Evolutionary conservation across 1,284 basidiomycete genomes (phyloP), one percentile per base, ranked within the genome.

Genomic region (Apiotrichum akiyoshidainum): DNA sequence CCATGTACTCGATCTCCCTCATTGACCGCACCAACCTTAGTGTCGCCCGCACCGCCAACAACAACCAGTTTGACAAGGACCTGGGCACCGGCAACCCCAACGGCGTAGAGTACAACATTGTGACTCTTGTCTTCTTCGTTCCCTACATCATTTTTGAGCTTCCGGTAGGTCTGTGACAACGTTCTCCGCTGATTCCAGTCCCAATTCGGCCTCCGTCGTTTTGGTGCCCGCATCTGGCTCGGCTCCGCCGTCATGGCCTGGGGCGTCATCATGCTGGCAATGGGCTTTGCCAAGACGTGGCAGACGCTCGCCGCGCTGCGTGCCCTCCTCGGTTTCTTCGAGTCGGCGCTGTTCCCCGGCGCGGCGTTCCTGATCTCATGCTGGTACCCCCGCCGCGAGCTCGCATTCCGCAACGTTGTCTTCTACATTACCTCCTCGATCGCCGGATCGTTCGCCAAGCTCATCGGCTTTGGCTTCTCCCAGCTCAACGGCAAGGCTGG

Each of bases 401-500:
- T 74, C 65, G 72, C 71, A 12, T 46, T 71, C 10, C 66, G 70
- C 14, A 63, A 62, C 14, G 70, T 67, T 22, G 65, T 68, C 31
- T 66, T 78, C 7, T 78, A 73, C 66, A 67, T 65, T 71, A 77
- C 48, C 60, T 78, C 46, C 70, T 78, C 76, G 53, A 77, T 78
- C 12, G 74, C 76, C 57, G 72, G 72, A 21, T 71, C 71, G 4
- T 51, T 70, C 50, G 59, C 58, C 26, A 48, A 48, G 53, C 65
- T 78, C 2, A 68, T 78, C 53, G 73, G 73, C 12, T 60, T 70
- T 8, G 74, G 66, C 12, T 68, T 74, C 37, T 53, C 70, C 46
- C 59, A 63, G 31, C 55, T 73, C 19, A 63, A 72, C 41, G 73
- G 71, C 1, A 45, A 48, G 2, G 64, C 66, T 17, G 74, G 75